Conservation (phyloP, 208 protist genomes). For the Kentomonas sorsogonicus region DNA sequence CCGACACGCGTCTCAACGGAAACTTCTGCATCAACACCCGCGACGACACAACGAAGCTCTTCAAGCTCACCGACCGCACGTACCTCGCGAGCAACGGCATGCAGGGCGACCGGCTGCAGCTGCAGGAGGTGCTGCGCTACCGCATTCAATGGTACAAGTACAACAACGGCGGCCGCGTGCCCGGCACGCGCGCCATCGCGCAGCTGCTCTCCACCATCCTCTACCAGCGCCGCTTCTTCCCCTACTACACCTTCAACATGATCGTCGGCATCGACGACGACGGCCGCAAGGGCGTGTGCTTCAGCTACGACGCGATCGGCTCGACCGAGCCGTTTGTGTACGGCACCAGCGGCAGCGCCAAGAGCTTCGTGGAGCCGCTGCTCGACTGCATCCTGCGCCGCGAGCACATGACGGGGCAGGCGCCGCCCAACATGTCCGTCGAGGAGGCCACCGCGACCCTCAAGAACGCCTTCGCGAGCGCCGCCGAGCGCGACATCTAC, state of each 20-base stretch:
- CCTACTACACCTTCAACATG: conserved; percentile 99
- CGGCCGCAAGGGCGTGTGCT: conserved; percentile 95
- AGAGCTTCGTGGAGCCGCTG: conserved; percentile 95
- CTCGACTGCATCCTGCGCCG: conserved; percentile 95
- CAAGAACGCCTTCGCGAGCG: conserved; percentile 95
- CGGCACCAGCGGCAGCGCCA: conserved; percentile 89
- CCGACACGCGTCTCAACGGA: conserved; percentile 96
- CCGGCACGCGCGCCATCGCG: conserved; percentile 89
- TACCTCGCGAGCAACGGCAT: conserved; percentile 95
- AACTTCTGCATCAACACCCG: conserved; percentile 97
- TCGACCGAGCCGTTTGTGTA: conserved; percentile 94
- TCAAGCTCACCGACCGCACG: conserved; percentile 89
- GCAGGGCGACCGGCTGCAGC: conserved; percentile 94
- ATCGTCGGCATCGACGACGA: conserved; percentile 94
- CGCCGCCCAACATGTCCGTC: conserved; percentile 49
- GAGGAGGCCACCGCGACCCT: conserved; percentile 89
- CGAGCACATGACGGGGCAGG: conserved; percentile 70
- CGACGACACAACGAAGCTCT: conserved; percentile 91
- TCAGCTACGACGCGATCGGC: conserved; percentile 98
- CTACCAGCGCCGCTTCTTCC: conserved; percentile 98
- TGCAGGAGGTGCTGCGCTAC: conserved; percentile 94
- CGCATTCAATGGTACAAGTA: conserved; percentile 94
- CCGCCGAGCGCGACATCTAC: conserved; percentile 96
- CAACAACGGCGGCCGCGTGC: conserved; percentile 89
- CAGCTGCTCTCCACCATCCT: conserved; percentile 97